Base-by-base conservation (phyloP, 176 grass and related monocot genomes). In the Cenchrus fungigraminus region DNA sequence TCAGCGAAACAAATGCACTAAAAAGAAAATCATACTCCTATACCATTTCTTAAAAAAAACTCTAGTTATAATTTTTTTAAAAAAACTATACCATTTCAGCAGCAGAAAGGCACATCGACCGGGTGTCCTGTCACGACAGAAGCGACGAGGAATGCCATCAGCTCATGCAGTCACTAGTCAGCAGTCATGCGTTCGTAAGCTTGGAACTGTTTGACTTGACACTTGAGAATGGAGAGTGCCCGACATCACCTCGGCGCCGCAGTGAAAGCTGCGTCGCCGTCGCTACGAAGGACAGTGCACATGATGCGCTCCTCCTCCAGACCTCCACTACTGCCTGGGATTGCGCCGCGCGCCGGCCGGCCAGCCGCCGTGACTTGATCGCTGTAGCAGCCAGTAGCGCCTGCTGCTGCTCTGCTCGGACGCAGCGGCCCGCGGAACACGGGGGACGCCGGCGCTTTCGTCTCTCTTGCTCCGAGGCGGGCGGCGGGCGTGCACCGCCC, bases 401-500 rank as follows among this genome's bases (percentile, higher is more conserved):
- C 25, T 17, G 1, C 3, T 54, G 46, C 14, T 45, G 61, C 31
- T 40, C 8, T 53, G 9, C 29, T 55, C 5, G 73, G 34, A 9
- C 50, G 74, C 54, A 70, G 4, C 8, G 75, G 28, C 66, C 65
- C 55, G 32, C 31, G 80, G 46, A 77, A 79, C 65, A 83, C 29
- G 73, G 73, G 73, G 64, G 19, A 40, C 11, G 62, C 54, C 79
- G 79, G 61, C 70, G 85, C 44, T 57, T 74, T 52, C 61, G 16
- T 6, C 63, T 56, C 16, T 17, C 56, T 4, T 6, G 1, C 45
- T 46, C 45, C 72, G 72, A 75, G 32, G 10, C 49, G 28, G 13
- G 71, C 1, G 53, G 53, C 49, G 47, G 10, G 32, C 53, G 73
- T 37, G 61, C 87, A 52, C 87, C 82, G 87, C 5, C 87, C 82